Evolutionary conservation across 768 basidiomycete species (phyloP).

Genomic region (Tephrocybe sp.): DNA sequence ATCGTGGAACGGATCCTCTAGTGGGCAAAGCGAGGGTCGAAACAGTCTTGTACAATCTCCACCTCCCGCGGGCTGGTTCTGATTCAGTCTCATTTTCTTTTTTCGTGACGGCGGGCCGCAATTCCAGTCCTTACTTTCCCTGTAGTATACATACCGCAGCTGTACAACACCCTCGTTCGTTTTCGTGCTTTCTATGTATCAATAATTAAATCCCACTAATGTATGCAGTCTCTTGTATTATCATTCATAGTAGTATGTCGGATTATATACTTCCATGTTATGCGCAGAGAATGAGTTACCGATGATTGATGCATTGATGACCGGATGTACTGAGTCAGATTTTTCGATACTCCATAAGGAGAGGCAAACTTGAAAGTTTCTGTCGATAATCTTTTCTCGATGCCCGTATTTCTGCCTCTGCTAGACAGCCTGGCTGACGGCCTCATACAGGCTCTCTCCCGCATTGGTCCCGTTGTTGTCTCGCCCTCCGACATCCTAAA

Average conservation of each 20-base stretch:
- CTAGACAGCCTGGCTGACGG: slow-evolving; percentile 48
- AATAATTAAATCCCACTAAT: not conserved
- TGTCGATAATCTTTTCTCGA: slow-evolving; percentile 16
- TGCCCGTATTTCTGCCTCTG: slow-evolving; percentile 61
- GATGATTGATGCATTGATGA: not conserved
- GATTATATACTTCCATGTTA: no score
- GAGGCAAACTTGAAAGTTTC: not conserved
- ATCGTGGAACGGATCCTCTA: slow-evolving; percentile 38
- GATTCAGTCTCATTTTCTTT: slow-evolving; percentile 6
- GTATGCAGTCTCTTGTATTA: no score
- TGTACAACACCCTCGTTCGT: not conserved
- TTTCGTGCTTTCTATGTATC: slow-evolving; percentile 1
- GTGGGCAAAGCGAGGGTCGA: slow-evolving; percentile 26
- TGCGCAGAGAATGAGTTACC: no score
- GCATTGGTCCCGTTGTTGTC: slow-evolving; percentile 78
- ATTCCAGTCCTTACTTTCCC: slow-evolving; percentile 1
- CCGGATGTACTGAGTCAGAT: slow-evolving; percentile 7
- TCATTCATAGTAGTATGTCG: no score
- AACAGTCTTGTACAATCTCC: slow-evolving; percentile 31
- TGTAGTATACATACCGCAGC: not conserved
- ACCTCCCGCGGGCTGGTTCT: slow-evolving; percentile 54
- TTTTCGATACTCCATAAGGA: slow-evolving; percentile 8
- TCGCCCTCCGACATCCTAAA: slow-evolving; percentile 32
- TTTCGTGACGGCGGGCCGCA: not conserved
- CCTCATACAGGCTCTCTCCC: slow-evolving; percentile 60